Evolutionary conservation across 140 eudicot genomes (phyloP).

Genomic region (Flaveria floridana): DNA sequence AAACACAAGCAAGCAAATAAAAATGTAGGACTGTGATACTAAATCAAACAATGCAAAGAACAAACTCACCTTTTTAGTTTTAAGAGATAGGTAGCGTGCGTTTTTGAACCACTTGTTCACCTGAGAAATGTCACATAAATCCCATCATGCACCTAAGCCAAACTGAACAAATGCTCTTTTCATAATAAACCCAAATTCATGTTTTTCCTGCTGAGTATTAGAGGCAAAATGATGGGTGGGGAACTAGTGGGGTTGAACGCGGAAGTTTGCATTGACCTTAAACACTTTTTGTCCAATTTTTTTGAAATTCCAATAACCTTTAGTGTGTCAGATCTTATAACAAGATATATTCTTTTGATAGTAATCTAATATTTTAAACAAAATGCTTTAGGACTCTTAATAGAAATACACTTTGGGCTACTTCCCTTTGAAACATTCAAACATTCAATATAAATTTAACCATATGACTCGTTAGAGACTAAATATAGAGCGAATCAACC

Average conservation of each 20-base stretch:
- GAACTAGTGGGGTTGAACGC: not conserved
- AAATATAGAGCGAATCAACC: not conserved
- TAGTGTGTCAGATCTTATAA: not conserved
- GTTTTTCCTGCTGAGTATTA: not conserved
- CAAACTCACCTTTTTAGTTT: slow-evolving; percentile 71
- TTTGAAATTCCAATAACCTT: not conserved
- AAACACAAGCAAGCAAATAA: slow-evolving; percentile 6
- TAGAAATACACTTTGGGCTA: not conserved
- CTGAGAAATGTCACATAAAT: slow-evolving; percentile 38
- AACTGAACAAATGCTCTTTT: slow-evolving; percentile 2
- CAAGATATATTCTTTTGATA: not conserved
- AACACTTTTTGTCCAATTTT: not conserved
- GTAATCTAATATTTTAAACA: not conserved
- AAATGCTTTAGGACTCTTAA: not conserved
- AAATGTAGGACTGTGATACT: not conserved
- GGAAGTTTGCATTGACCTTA: not conserved
- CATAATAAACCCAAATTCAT: slow-evolving; percentile 15
- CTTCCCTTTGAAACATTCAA: not conserved
- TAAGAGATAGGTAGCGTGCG: slow-evolving; percentile 92
- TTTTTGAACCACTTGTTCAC: slow-evolving; percentile 97
- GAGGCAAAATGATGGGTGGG: not conserved
- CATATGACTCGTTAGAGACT: not conserved
- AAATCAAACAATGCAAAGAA: not conserved
- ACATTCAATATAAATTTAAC: not conserved
- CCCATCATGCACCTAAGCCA: slow-evolving; percentile 19